These are phyloP conservation scores for Geotrichum fermentans DNA, from an alignment of 1,139 yeast species.

Conservation along the genomic window DNA sequence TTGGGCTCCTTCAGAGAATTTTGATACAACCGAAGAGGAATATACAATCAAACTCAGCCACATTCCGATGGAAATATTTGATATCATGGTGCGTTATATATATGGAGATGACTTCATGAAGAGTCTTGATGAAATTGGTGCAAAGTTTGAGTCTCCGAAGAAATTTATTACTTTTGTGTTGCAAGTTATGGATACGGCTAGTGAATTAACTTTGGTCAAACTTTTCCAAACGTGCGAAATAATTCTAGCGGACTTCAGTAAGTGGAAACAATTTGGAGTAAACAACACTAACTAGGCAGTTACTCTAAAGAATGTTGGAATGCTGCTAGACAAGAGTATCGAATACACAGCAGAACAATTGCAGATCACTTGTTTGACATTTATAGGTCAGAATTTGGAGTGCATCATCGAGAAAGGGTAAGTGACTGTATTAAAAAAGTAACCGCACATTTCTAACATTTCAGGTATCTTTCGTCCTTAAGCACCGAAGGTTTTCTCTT, in stretches of 20 bases:
- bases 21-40: constrained; percentile 13
- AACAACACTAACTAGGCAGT: constrained; percentile 32
- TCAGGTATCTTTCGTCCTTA: constrained; percentile 14
- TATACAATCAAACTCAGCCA: constrained; percentile 41
- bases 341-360: constrained; percentile 51
- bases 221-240: constrained; percentile 60
- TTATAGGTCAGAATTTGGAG: constrained; percentile 62
- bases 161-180: constrained; percentile 53
- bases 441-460: constrained; percentile 1
- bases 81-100: constrained; percentile 50
- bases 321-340: constrained; percentile 53
- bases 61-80: constrained; percentile 45
- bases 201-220: constrained; percentile 57
- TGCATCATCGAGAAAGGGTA: constrained; percentile 51
- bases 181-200: constrained; percentile 58
- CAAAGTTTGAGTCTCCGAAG: constrained; percentile 33
- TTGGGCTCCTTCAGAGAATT: constrained; percentile 47
- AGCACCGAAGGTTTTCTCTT: constrained; percentile 3
- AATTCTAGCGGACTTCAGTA: constrained; percentile 51
- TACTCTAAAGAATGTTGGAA: constrained; percentile 55
- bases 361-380: constrained; percentile 61
- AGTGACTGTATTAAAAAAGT: too few relatives aligned
- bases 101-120: constrained; percentile 50
- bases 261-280: constrained; percentile 14
- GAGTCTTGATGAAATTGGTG: constrained; percentile 42